Percentiles rank a stretch among this genome's conserved stretches.
These are phyloP conservation scores for Endothia cerciana DNA, from an alignment of 2,329 filamentous ascomycete species.

Conservation along the genomic window DNA sequence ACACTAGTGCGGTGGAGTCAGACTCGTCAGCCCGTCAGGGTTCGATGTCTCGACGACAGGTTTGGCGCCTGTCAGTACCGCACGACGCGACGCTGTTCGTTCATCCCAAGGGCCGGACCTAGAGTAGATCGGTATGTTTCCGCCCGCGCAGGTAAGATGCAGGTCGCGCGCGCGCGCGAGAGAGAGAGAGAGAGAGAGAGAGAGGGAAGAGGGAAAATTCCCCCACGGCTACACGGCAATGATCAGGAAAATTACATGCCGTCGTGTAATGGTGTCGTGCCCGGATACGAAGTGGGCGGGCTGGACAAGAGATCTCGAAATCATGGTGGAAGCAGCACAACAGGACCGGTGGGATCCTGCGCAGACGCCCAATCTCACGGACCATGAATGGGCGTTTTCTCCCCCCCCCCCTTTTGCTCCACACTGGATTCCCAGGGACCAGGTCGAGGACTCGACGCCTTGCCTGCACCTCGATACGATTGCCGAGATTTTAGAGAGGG, in stretches of 20 bases:
- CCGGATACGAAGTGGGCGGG: conserved; percentile 18
- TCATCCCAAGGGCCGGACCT: neutral
- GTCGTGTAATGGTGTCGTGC: conserved; percentile 10
- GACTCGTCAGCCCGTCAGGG: too few species aligned
- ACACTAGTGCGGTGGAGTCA: too few species aligned
- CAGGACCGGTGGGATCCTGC: conserved; percentile 7
- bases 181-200: neutral
- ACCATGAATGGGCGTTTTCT: neutral
- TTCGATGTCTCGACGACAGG: too few species aligned
- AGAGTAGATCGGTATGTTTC: neutral
- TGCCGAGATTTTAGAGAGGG: neutral
- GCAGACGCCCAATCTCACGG: neutral
- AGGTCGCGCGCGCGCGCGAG: too few species aligned
- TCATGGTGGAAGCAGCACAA: too few species aligned
- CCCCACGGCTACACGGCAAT: conserved; percentile 2
- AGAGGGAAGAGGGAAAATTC: neutral
- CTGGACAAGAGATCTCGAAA: neutral
- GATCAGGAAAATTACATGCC: conserved; percentile 10
- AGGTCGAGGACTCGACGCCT: neutral
- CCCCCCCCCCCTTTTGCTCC: too few species aligned
- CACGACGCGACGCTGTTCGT: neutral
- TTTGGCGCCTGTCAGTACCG: neutral
- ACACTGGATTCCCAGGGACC: too few species aligned
- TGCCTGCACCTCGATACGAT: neutral
- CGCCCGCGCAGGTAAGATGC: conserved; percentile 8